phyloP scores from a whole-genome alignment of 169 alveolate genomes.

The Plasmodium gallinaceum region DNA sequence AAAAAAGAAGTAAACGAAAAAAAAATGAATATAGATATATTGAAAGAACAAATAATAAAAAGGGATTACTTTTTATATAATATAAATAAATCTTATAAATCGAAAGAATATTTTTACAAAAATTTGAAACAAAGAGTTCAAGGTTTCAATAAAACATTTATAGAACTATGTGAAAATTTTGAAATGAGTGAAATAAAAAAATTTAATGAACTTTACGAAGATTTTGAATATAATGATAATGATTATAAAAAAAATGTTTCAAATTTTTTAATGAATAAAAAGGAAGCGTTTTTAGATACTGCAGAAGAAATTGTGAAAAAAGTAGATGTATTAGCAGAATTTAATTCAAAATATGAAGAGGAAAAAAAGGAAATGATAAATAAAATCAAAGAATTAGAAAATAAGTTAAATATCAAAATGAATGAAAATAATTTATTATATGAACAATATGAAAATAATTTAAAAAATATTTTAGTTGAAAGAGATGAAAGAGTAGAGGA shows the following conservation, averaged over 20 bases:
- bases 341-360: constrained; percentile 56
- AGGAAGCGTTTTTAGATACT: constrained; percentile 5
- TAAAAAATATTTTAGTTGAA: constrained; percentile 43
- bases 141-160: constrained; percentile 65
- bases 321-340: constrained; percentile 36
- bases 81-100: constrained; percentile 47
- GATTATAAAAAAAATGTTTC: constrained; percentile 51
- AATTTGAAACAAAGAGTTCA: constrained; percentile 44
- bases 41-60: constrained; percentile 61
- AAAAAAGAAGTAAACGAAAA: constrained; percentile 32
- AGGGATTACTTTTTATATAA: constrained; percentile 65
- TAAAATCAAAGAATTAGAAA: constrained; percentile 67
- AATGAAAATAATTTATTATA: constrained; percentile 56
- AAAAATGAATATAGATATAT: constrained; percentile 3
- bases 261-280: constrained; percentile 37
- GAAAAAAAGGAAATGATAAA: constrained; percentile 61
- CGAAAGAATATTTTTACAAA: constrained; percentile 70
- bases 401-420: constrained; percentile 56
- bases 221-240: constrained; percentile 58
- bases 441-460: constrained; percentile 67
- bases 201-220: constrained; percentile 53
- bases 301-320: constrained; percentile 51
- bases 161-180: constrained; percentile 73
- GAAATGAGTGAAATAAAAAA: constrained; percentile 67
- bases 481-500: constrained; percentile 70